Conservation (phyloP, 352 stramenopile species). For the Phytophthora brassicae region DNA sequence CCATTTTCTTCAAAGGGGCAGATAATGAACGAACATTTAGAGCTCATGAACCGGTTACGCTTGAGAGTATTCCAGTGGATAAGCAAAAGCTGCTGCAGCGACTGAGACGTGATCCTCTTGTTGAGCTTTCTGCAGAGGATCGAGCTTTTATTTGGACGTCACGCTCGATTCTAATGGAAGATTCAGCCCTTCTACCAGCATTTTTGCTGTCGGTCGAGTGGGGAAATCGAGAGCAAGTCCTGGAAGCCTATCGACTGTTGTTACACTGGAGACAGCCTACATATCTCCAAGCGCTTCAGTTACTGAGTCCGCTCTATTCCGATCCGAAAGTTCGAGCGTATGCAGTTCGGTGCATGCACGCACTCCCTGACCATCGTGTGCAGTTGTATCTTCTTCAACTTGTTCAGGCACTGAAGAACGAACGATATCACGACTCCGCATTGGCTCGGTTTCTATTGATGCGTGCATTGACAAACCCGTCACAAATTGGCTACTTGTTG, state of each 20-base stretch:
- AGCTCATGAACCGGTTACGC: slow-evolving; percentile 8
- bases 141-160: slow-evolving; percentile 70
- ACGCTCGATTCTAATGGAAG: slow-evolving; percentile 56
- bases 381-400: slow-evolving; percentile 87
- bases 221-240: slow-evolving; percentile 70
- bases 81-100: slow-evolving; percentile 50
- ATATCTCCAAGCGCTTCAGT: slow-evolving; percentile 84
- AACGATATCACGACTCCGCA: slow-evolving; percentile 81
- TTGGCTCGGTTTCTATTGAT: slow-evolving; percentile 79
- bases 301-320: slow-evolving; percentile 82
- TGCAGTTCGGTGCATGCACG: slow-evolving; percentile 89
- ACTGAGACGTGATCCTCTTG: slow-evolving; percentile 66
- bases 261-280: slow-evolving; percentile 78
- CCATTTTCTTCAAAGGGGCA: slow-evolving; percentile 56
- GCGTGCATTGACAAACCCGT: slow-evolving; percentile 67
- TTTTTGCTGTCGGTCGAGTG: slow-evolving; percentile 88
- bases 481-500: slow-evolving; percentile 80
- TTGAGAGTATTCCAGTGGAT: slow-evolving; percentile 37
- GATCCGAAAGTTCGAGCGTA: slow-evolving; percentile 93
- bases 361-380: slow-evolving; percentile 84
- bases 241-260: slow-evolving; percentile 80
- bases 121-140: slow-evolving; percentile 60
- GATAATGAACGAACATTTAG: slow-evolving; percentile 1
- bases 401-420: slow-evolving; percentile 85
- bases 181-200: slow-evolving; percentile 79